phyloP scores from a whole-genome alignment of 345 rosid genomes.

The Brassica carinata region DNA sequence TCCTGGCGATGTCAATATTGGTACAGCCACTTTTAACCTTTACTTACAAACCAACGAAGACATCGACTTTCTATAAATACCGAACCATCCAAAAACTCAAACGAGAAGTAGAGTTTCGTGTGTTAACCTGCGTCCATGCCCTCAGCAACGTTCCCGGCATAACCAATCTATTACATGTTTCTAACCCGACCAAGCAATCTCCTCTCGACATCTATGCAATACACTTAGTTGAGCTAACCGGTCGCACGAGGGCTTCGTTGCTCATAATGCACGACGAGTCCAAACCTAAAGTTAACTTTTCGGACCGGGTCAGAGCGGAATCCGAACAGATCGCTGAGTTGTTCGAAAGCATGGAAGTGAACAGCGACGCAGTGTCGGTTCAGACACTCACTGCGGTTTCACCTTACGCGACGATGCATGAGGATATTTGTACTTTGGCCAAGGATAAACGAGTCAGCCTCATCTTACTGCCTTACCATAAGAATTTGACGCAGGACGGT shows the following conservation, averaged over 20 bases:
- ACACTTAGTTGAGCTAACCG: slow-evolving; percentile 61
- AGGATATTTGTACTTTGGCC: slow-evolving; percentile 60
- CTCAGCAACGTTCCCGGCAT: slow-evolving; percentile 40
- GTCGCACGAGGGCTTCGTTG: slow-evolving; percentile 54
- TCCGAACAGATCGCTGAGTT: slow-evolving; percentile 43
- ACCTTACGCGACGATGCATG: slow-evolving; percentile 61
- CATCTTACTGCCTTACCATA: slow-evolving; percentile 64
- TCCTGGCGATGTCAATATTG: slow-evolving; percentile 48
- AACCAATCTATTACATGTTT: slow-evolving; percentile 49
- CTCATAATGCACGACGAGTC: slow-evolving; percentile 53
- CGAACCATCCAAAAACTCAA: slow-evolving; percentile 48
- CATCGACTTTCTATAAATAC: slow-evolving; percentile 29
- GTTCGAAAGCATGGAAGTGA: slow-evolving; percentile 42
- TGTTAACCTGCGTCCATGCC: slow-evolving; percentile 49
- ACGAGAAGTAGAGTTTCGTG: slow-evolving; percentile 41
- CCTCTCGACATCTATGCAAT: slow-evolving; percentile 47
- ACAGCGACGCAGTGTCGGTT: slow-evolving; percentile 24
- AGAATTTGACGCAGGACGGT: slow-evolving; percentile 38
- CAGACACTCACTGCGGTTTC: slow-evolving; percentile 58
- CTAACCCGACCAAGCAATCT: slow-evolving; percentile 47
- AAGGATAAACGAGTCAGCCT: slow-evolving; percentile 58
- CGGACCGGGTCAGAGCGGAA: slow-evolving; percentile 36
- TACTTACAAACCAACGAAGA: slow-evolving; percentile 40
- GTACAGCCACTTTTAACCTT: slow-evolving; percentile 46
- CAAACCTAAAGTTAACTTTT: slow-evolving; percentile 22